Evolutionary conservation across 2,329 filamentous ascomycete genomes (phyloP).

Genomic region (Macrophomina pseudophaseolina): DNA sequence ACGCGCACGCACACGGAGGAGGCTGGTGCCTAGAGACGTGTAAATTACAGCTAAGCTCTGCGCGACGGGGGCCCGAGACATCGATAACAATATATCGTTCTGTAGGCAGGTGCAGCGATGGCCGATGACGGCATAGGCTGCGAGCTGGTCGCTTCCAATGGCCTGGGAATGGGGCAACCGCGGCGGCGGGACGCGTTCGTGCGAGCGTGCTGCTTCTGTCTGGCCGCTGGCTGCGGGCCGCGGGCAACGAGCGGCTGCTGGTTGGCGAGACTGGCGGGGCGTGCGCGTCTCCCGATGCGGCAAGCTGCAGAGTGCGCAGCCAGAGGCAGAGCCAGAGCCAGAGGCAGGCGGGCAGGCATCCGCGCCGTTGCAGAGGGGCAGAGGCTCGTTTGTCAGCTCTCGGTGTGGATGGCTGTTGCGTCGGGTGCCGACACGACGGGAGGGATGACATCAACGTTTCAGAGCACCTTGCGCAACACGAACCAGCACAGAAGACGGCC

Average conservation of each 20-base stretch:
- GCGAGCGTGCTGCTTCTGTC: neutral
- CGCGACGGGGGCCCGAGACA: constrained; percentile 1
- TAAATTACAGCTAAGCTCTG: neutral
- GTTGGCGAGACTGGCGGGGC: neutral
- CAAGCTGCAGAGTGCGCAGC: neutral
- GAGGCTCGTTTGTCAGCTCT: constrained; percentile 1
- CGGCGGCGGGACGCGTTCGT: constrained; percentile 1
- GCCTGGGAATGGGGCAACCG: constrained; percentile 18
- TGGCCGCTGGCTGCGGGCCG: neutral
- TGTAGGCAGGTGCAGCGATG: neutral
- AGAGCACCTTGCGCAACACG: neutral
- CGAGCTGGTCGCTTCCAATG: constrained; percentile 5
- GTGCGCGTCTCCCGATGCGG: constrained; percentile 2
- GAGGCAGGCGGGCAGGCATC: too few relatives aligned
- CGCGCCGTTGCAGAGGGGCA: neutral
- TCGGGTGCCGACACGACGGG: neutral
- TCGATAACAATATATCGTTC: neutral
- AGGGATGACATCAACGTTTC: constrained; percentile 6
- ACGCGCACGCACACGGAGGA: constrained; percentile 8
- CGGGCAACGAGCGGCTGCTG: neutral
- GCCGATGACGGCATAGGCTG: constrained; percentile 16
- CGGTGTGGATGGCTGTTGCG: neutral
- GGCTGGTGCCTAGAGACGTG: neutral
- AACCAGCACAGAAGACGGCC: neutral
- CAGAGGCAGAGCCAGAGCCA: too few relatives aligned